A percentile compares a stretch with the other conserved stretches of the same genome.
Evolutionary conservation across 176 grass and related monocot species (phyloP).

Genomic region (Avena sativa): DNA sequence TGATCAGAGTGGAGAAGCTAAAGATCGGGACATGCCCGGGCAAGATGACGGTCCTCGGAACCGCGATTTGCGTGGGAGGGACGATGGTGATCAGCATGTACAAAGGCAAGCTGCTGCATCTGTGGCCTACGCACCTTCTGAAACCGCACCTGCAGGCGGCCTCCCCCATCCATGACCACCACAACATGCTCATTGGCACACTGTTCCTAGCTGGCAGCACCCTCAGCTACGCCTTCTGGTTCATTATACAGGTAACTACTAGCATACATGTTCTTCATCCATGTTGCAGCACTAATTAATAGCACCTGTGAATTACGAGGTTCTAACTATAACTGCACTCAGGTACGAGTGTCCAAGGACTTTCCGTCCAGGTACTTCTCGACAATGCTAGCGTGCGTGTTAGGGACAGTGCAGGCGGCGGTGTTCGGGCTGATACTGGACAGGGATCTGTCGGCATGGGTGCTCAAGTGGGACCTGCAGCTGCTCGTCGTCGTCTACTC

Average conservation of each 20-base stretch:
- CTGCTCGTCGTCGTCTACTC: slow-evolving; percentile 50
- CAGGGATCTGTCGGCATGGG: slow-evolving; percentile 18
- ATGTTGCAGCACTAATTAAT: not conserved
- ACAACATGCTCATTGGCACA: slow-evolving; percentile 37
- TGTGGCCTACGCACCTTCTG: slow-evolving; percentile 43
- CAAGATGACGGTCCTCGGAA: slow-evolving; percentile 47
- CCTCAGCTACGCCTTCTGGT: slow-evolving; percentile 55
- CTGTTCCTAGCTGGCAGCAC: slow-evolving; percentile 47
- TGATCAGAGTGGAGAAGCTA: slow-evolving; percentile 53
- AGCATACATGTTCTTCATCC: not conserved
- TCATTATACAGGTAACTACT: slow-evolving; percentile 39
- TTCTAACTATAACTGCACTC: not conserved
- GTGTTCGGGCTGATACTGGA: slow-evolving; percentile 21
- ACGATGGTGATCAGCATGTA: slow-evolving; percentile 56
- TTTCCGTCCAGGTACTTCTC: slow-evolving; percentile 57
- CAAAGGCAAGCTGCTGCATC: slow-evolving; percentile 32
- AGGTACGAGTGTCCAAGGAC: slow-evolving; percentile 32
- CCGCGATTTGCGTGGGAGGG: slow-evolving; percentile 47
- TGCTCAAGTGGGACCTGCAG: slow-evolving; percentile 47
- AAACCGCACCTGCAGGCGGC: not conserved
- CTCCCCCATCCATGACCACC: not conserved
- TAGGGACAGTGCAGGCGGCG: slow-evolving; percentile 32
- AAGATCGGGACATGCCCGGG: not conserved
- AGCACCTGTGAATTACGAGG: not conserved
- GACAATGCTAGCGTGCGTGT: slow-evolving; percentile 43